Percentiles rank a stretch among this genome's conserved stretches.
phyloP scores from a whole-genome alignment of 2,329 filamentous ascomycete species.

The Trichoderma gracile region DNA sequence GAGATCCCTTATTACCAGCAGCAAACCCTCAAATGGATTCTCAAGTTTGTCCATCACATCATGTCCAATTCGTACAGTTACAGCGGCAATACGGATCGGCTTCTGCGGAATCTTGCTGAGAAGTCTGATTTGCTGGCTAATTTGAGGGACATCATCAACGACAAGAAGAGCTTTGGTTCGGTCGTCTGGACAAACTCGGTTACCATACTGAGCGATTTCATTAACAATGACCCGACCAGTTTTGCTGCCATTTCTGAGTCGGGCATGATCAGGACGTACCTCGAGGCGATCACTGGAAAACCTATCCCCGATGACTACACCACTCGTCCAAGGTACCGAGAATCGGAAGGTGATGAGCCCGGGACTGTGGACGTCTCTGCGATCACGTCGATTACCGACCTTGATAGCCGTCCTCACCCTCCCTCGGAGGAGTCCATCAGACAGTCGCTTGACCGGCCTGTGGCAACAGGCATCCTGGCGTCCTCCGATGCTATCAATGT shows the following conservation, averaged over 20 bases:
- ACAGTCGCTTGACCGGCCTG: constrained; percentile 43
- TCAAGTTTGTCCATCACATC: constrained; percentile 95
- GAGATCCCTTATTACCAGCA: constrained; percentile 91
- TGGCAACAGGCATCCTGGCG: constrained; percentile 77
- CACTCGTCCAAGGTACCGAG: constrained; percentile 35
- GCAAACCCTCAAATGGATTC: constrained; percentile 86
- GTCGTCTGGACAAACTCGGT: constrained; percentile 95
- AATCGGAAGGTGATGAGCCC: constrained; percentile 39
- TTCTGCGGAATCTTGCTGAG: constrained; percentile 91
- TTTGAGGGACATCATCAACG: constrained; percentile 77
- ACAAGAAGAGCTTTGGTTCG: constrained; percentile 79
- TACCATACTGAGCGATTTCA: constrained; percentile 90
- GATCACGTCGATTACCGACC: constrained; percentile 40
- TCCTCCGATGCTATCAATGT: constrained; percentile 84
- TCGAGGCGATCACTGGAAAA: constrained; percentile 73
- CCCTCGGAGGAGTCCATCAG: constrained; percentile 54
- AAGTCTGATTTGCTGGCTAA: constrained; percentile 80
- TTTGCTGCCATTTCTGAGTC: constrained; percentile 95
- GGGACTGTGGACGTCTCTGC: constrained; percentile 45
- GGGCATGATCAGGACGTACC: constrained; percentile 80
- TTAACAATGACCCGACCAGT: constrained; percentile 98
- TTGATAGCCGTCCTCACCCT: constrained; percentile 51
- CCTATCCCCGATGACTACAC: constrained; percentile 41
- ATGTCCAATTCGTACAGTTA: constrained; percentile 73
- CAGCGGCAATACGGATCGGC: constrained; percentile 81